A percentile compares a stretch with the other conserved stretches of the same genome.
phyloP scores from a whole-genome alignment of 176 grass and related monocot genomes.

The Oryza meridionalis region DNA sequence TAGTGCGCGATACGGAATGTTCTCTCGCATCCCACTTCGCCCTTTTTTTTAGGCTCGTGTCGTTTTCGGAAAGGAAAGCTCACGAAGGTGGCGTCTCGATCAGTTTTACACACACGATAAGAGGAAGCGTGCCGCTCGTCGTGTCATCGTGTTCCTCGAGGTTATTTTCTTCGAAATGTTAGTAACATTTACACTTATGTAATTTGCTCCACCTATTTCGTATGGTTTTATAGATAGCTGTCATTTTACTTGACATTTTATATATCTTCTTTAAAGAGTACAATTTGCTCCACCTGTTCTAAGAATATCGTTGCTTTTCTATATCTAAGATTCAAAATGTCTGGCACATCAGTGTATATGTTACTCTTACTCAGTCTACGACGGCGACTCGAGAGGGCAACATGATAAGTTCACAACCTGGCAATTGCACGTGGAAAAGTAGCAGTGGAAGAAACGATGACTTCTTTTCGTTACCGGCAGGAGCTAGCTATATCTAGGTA shows the following conservation, averaged over 20 bases:
- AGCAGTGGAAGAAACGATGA: background rate
- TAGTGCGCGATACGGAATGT: background rate
- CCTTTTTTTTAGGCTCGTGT: background rate
- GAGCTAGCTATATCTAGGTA: background rate
- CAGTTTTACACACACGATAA: background rate
- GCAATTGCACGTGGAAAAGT: conserved; percentile 28
- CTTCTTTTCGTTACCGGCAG: background rate
- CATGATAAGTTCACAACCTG: background rate
- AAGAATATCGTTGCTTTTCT: no score
- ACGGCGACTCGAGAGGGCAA: background rate
- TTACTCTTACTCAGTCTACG: background rate
- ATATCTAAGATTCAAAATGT: no score
- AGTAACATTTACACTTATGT: background rate
- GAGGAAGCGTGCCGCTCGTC: background rate
- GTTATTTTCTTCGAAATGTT: background rate
- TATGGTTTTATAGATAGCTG: no score
- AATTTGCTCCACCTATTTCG: background rate
- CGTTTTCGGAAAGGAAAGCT: background rate
- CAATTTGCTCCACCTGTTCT: no score
- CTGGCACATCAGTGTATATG: no score
- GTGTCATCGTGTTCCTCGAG: background rate
- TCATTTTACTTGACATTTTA: no score
- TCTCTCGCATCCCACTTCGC: background rate
- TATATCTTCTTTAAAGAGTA: no score
- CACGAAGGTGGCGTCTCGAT: background rate